Evolutionary conservation across 805 yeast species (phyloP), one percentile per base, ranked within the genome.

Genomic region (Saturnispora silvae): DNA sequence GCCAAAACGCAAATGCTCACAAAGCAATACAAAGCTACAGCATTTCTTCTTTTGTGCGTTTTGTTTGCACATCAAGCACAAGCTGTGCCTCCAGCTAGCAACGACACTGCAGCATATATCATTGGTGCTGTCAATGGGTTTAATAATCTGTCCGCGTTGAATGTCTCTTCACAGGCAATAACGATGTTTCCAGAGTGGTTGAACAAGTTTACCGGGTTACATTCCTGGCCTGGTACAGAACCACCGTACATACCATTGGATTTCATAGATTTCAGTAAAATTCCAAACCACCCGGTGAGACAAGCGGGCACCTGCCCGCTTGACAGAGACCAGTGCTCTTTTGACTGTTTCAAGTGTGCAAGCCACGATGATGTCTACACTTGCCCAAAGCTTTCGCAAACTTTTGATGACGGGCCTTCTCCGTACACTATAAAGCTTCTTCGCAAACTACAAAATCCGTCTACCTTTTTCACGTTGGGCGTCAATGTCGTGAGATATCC

Each of bases 331-430:
- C 63, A 68, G 22, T 87, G 96, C 51, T 80, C 95, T 0, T 87
- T 83, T 60, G 96, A 86, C 55, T 87, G 96, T 54, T 71, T 67
- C 54, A 73, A 77, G 44, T 87, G 96, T 60, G 73, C 77, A 20
- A 72, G 76, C 18, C 68, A 61, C 26, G 92, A 81, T 56, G 97
- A 87, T 52, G 75, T 81, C 4, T 69, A 63, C 48, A 72, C 89
- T 1, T 87, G 96, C 55, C 72, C 77, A 3, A 61, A 64, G 33
- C 62, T 89, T 27, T 74, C 87, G 0, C 97, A 89, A 59, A 79
- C 94, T 0, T 89, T 89, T 58, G 98, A 89, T 55, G 97, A 89
- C 55, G 97, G 98, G 0, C 98, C 98, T 1, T 70, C 87, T 0
- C 74, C 74, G 0, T 68, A 73, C 17, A 87, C 96, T 0, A 61